Evolutionary conservation across 2,329 filamentous ascomycete species (phyloP).

Genomic region (Purpureocillium lavendulum): DNA sequence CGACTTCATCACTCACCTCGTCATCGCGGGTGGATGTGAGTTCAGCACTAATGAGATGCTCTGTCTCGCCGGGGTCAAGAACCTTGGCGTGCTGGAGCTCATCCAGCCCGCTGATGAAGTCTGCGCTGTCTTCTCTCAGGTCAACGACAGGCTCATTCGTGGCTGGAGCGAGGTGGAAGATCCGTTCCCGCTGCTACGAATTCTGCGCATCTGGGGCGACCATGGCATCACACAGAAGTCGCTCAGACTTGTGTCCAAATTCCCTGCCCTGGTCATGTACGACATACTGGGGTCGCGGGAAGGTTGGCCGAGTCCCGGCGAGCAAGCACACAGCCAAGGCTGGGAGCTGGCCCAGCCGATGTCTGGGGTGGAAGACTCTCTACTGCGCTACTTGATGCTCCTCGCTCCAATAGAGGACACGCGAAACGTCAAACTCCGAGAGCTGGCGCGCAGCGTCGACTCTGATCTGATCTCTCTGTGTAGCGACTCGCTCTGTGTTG

Average conservation of each 20-base stretch:
- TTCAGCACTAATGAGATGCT: conserved; percentile 31
- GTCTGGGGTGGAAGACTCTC: conserved; percentile 19
- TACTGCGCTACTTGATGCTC: conserved; percentile 26
- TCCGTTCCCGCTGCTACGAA: conserved; percentile 37
- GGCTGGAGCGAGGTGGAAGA: conserved; percentile 32
- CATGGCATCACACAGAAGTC: conserved; percentile 29
- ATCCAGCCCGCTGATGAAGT: conserved; percentile 26
- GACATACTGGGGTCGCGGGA: conserved; percentile 27
- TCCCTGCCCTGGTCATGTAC: conserved; percentile 36
- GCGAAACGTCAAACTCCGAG: conserved; percentile 12
- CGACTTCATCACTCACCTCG: conserved; percentile 32
- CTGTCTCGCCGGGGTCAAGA: conserved; percentile 30
- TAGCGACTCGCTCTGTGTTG: conserved; percentile 20
- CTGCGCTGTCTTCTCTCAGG: conserved; percentile 20
- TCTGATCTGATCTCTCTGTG: conserved; percentile 24
- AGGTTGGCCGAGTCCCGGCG: conserved; percentile 24
- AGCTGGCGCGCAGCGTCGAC: conserved; percentile 23
- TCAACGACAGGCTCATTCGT: conserved; percentile 36
- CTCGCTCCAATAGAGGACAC: conserved; percentile 20
- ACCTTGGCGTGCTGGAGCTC: conserved; percentile 39
- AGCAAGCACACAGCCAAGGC: conserved; percentile 16
- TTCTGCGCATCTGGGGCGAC: conserved; percentile 37
- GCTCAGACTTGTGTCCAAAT: conserved; percentile 29
- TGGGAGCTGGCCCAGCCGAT: conserved; percentile 23
- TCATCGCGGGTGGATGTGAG: conserved; percentile 25